Conservation (phyloP, 2,329 filamentous ascomycete genomes). For the Cladosporium velox region DNA sequence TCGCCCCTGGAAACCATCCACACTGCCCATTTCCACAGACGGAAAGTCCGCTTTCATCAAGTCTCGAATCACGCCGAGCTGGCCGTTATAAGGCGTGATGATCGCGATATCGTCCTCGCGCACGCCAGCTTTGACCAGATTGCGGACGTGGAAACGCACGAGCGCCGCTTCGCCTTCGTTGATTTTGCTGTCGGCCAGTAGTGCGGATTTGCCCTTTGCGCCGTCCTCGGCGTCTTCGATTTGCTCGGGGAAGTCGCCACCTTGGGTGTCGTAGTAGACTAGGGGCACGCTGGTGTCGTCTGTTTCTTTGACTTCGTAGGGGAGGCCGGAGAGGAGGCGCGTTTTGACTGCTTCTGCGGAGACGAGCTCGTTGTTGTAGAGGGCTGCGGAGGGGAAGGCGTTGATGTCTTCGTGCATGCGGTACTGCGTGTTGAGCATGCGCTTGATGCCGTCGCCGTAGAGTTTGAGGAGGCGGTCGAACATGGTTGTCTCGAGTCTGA, state of each 20-base stretch:
- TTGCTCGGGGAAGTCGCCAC: slow-evolving; percentile 75
- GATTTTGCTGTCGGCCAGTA: slow-evolving; percentile 78
- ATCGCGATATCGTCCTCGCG: slow-evolving; percentile 84
- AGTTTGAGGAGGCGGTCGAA: slow-evolving; percentile 85
- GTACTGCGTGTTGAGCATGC: slow-evolving; percentile 96
- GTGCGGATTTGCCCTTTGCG: slow-evolving; percentile 51
- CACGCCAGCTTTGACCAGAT: slow-evolving; percentile 77
- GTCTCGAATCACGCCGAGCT: slow-evolving; percentile 74
- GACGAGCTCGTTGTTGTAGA: slow-evolving; percentile 80
- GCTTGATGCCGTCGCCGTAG: slow-evolving; percentile 81
- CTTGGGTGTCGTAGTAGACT: slow-evolving; percentile 95
- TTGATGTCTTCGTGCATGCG: slow-evolving; percentile 97
- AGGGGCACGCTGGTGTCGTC: slow-evolving; percentile 88
- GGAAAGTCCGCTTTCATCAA: slow-evolving; percentile 78
- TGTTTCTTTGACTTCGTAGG: slow-evolving; percentile 73
- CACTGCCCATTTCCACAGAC: slow-evolving; percentile 89
- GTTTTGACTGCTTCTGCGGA: slow-evolving; percentile 77
- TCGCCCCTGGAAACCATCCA: slow-evolving; percentile 94
- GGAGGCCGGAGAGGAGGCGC: slow-evolving; percentile 73
- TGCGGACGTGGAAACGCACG: slow-evolving; percentile 74
- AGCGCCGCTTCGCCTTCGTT: slow-evolving; percentile 88
- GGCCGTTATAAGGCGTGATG: slow-evolving; percentile 94
- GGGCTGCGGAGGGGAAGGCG: slow-evolving; percentile 84
- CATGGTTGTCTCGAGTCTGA: slow-evolving; percentile 75
- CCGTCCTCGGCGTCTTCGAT: slow-evolving; percentile 69